Evolutionary conservation across 2,329 filamentous ascomycete genomes (phyloP).

Genomic region (Colletotrichum eremochloae): DNA sequence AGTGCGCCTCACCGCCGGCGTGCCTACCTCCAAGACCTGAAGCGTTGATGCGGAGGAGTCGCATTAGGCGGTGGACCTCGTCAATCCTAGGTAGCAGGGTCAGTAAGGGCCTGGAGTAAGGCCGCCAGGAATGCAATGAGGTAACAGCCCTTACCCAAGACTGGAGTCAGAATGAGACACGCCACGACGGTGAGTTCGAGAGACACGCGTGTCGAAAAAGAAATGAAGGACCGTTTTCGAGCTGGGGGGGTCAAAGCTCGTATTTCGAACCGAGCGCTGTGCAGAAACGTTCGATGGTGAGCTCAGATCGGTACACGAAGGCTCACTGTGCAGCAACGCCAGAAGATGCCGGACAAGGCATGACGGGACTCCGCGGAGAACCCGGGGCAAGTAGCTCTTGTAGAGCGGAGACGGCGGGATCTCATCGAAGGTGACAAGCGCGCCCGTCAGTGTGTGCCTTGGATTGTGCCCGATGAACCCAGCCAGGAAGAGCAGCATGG

Average conservation of each 20-base stretch:
- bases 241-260: conserved; percentile 8
- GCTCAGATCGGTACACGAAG: background rate
- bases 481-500: background rate
- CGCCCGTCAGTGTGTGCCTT: background rate
- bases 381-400: background rate
- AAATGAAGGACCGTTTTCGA: background rate
- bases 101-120: conserved; percentile 5
- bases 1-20: background rate
- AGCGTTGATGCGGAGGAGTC: background rate
- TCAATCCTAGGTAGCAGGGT: background rate
- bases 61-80: background rate
- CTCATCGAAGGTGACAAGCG: background rate
- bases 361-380: conserved; percentile 2
- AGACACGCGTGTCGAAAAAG: background rate
- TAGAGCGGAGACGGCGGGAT: background rate
- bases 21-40: conserved; percentile 9
- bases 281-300: background rate
- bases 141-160: background rate
- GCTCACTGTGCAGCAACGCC: background rate
- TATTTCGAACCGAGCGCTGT: background rate
- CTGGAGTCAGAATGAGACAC: conserved; percentile 5
- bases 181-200: background rate
- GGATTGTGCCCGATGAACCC: background rate
- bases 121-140: conserved; percentile 1
- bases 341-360: background rate